These are phyloP conservation scores for Oryza meridionalis DNA, from an alignment of 176 grass and related monocot genomes.

Conservation along the genomic window DNA sequence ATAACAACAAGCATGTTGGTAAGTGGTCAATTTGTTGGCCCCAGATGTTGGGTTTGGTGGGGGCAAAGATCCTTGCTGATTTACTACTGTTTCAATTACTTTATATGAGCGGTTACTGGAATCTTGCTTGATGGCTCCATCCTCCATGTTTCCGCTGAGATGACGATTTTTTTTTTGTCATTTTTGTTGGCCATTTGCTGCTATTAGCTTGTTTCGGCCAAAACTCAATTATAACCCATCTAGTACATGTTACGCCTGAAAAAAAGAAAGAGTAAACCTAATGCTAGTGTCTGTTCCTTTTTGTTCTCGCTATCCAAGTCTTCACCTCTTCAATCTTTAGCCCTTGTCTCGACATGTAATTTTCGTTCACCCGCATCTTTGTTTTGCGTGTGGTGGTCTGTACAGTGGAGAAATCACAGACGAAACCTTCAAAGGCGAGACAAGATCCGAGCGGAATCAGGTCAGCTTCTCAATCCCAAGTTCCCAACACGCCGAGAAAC, in stretches of 20 bases:
- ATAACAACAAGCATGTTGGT: constrained; percentile 27
- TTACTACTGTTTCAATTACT: constrained; percentile 30
- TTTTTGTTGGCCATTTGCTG: constrained; percentile 16
- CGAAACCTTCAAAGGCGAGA: constrained; percentile 66
- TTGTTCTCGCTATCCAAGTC: neutral
- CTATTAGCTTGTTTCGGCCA: neutral
- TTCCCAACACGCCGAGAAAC: neutral
- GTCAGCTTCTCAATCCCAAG: constrained; percentile 36
- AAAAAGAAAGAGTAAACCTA: neutral
- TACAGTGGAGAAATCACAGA: constrained; percentile 68
- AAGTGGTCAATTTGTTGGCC: constrained; percentile 31
- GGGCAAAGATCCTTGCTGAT: constrained; percentile 31
- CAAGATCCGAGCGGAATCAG: constrained; percentile 65
- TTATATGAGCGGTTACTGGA: neutral
- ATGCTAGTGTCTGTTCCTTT: neutral
- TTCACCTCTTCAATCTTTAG: neutral
- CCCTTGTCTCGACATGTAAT: neutral
- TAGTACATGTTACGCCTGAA: neutral
- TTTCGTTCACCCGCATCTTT: constrained; percentile 18
- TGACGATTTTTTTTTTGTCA: constrained; percentile 5
- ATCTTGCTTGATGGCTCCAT: neutral
- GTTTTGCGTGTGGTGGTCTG: constrained; percentile 36
- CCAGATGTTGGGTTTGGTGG: constrained; percentile 33
- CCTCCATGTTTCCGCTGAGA: constrained; percentile 2
- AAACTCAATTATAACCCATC: neutral